Evolutionary conservation across 1,139 yeast species (phyloP).

Genomic region (Blastobotrys persicus): DNA sequence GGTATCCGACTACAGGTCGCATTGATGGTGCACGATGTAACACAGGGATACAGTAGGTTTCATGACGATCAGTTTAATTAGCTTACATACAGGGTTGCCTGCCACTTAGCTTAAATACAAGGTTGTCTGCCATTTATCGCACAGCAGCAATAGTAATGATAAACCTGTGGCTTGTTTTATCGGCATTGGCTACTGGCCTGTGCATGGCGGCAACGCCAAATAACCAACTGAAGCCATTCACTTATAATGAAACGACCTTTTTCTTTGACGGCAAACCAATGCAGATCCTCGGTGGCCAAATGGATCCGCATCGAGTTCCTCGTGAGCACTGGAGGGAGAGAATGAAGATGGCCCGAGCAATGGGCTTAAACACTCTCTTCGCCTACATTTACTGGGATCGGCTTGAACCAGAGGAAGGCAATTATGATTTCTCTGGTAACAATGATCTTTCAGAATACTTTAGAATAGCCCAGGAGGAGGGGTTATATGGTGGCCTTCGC

Average conservation of each 20-base stretch:
- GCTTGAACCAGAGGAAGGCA: conserved; percentile 9
- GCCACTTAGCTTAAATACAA: too few relatives aligned
- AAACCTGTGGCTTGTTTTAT: not conserved
- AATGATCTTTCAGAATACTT: conserved; percentile 9
- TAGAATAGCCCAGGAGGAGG: conserved; percentile 14
- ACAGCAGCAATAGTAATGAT: not conserved
- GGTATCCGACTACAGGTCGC: too few relatives aligned
- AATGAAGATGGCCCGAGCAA: conserved; percentile 11
- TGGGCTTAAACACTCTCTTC: conserved; percentile 14
- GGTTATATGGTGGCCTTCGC: conserved; percentile 9
- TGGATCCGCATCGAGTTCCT: conserved; percentile 11
- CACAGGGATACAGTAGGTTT: too few relatives aligned
- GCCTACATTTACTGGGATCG: conserved; percentile 14
- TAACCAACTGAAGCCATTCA: conserved; percentile 7
- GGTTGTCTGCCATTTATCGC: not conserved
- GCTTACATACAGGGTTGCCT: too few relatives aligned
- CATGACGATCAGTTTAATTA: too few relatives aligned
- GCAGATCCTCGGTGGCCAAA: conserved; percentile 14
- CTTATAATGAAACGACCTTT: conserved; percentile 11
- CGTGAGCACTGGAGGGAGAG: conserved; percentile 9
- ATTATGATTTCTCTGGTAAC: conserved; percentile 10
- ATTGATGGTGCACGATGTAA: too few relatives aligned
- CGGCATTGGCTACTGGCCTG: not conserved
- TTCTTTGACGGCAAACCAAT: conserved; percentile 10
- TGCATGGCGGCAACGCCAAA: conserved; percentile 1